Evolutionary conservation across 108 stramenopile genomes (phyloP), one percentile per base, ranked within the genome.

Genomic region (Discostella stelligeroides): DNA sequence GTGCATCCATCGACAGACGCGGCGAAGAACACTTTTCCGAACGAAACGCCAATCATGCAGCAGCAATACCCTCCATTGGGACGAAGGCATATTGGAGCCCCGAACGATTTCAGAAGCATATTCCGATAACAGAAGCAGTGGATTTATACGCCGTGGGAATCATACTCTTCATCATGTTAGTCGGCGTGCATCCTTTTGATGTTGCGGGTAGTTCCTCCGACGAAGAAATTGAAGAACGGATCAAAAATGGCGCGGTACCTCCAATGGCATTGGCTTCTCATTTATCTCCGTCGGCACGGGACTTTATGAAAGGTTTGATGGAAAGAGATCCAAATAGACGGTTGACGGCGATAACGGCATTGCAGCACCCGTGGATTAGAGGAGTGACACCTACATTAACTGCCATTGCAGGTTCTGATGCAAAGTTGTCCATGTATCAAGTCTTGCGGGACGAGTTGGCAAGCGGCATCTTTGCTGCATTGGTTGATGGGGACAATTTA

Each of bases 31-130:
- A 50, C 28, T 53, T 27, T 1, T 41, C 57, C 46, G 40, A 12
- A 39, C 24, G 56, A 61, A 2, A 8, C 10, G 43, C 4, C 17
- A 62, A 42, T 23, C 7, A 1, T 45, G 11, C 40, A 45, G 5
- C 27, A 15, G 11, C 50, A 68, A 40, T 38, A 45, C 38, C 21
- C 41, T 79, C 73, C n/a, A 66, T 60, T 27, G 83, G 86, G 54
- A 96, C 95, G 18, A 75, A 84, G 8, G 95, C 90, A 20, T 96
- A 96, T 60, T 88, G 88, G 70, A 80, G 91, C 34, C 95, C 95
- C 15, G 95, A 96, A 72, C 38, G 68, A 40, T 89, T 74, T 39
- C 78, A 49, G 47, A 45, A 57, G 64, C 23, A 39, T 55, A 50
- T 24, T 50, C 49, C 64, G 62, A 38, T 60, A 60, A 69, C 58